Base-by-base conservation (phyloP, 345 rosid species). In the Physaria fendleri region DNA sequence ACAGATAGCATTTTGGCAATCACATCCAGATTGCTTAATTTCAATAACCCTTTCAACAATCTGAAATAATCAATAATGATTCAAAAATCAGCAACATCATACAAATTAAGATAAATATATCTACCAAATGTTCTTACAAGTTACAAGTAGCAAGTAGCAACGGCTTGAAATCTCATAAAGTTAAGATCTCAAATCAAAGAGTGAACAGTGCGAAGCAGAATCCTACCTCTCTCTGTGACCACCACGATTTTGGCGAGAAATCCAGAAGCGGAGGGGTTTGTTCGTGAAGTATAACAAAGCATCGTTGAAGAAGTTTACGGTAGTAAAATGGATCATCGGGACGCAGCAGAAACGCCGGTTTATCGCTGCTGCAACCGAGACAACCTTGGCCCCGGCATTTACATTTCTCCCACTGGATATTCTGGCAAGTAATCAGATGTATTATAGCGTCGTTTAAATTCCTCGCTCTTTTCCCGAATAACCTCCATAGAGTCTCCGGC, bases 151-250 rank as follows among this genome's bases (percentile, higher is more conserved):
- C n/a, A n/a, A n/a, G n/a, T n/a, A n/a, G n/a, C 34, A 25, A 35
- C 8, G 1, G 15, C 6, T 30, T 32, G 13, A n/a, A 33, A 55
- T 24, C 29, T 44, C 7, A 34, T 29, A 65, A 55, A n/a, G n/a
- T 30, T 8, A 69, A 30, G 8, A 32, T 18, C 8, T 25, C 7
- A 45, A 55, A 62, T 29, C 40, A 16, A 20, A 4, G 15, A 5
- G 5, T 8, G 14, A 41, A 22, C 54, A 60, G 33, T n/a, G 43
- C 4, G 5, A 28, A 25, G 28, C n/a, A 15, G 8, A 61, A 22
- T 16, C 13, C 2, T 9, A 85, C 96, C 81, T 78, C 64, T 27
- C 61, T 73, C 28, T 87, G 97, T 6, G 89, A 28, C 85, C 95
- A 77, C 51, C 40, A 63, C 35, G 54, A 63, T 38, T 15, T 63